Percentiles rank a stretch among this genome's conserved stretches.
phyloP scores from a whole-genome alignment of 106 monocot species.

The Agapanthus africanus region DNA sequence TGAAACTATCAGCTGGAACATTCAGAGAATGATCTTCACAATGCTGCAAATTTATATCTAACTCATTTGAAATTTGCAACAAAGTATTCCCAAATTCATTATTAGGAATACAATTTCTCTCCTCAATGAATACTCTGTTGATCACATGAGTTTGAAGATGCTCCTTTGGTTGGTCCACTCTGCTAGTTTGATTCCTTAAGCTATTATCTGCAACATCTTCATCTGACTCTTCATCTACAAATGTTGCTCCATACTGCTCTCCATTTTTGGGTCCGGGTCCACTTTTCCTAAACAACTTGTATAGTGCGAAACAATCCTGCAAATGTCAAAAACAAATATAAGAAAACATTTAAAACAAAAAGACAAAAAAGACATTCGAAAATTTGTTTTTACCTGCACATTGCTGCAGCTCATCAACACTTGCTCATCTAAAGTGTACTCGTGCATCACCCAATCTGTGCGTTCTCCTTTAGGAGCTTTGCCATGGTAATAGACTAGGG shows the following conservation, averaged over 20 bases:
- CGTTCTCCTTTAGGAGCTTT: constrained; percentile 72
- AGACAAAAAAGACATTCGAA: too few species aligned
- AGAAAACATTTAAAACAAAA: too few species aligned
- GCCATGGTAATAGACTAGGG: constrained; percentile 82
- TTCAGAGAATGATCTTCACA: too few species aligned
- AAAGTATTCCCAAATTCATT: constrained; percentile 30
- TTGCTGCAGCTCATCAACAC: constrained; percentile 29
- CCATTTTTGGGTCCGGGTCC: constrained; percentile 90
- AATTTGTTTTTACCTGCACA: constrained; percentile 33
- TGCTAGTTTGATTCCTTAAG: constrained; percentile 6
- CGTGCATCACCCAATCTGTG: constrained; percentile 95
- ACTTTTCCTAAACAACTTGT: constrained; percentile 78
- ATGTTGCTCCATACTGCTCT: constrained; percentile 90
- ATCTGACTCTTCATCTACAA: constrained; percentile 70
- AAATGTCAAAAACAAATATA: too few species aligned
- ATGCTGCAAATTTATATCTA: constrained; percentile 1
- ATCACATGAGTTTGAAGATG: neutral
- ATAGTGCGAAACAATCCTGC: constrained; percentile 68
- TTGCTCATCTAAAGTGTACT: constrained; percentile 73
- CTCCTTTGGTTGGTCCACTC: neutral
- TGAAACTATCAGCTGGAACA: too few species aligned
- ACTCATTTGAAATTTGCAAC: constrained; percentile 25
- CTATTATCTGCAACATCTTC: constrained; percentile 31
- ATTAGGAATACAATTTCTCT: constrained; percentile 11
- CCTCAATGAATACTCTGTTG: neutral